Percentiles rank a stretch among this genome's conserved stretches.
These are phyloP conservation scores for Arthromyces matolae DNA, from an alignment of 768 basidiomycete genomes.

Conservation along the genomic window DNA sequence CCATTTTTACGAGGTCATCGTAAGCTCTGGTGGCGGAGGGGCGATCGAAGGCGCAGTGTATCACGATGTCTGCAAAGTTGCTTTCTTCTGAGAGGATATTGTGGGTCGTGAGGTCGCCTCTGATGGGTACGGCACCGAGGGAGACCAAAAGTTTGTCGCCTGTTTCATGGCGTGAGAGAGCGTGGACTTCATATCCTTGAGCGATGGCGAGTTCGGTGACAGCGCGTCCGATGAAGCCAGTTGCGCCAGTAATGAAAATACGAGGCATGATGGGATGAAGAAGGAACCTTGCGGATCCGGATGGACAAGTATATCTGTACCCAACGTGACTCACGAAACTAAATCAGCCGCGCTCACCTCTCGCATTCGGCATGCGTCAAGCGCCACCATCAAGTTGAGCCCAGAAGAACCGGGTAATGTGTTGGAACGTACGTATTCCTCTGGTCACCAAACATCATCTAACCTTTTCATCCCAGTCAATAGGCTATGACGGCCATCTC, in stretches of 20 bases:
- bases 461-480: too few relatives aligned
- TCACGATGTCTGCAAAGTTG: background rate
- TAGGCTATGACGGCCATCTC: too few relatives aligned
- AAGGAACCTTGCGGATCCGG: too few relatives aligned
- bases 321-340: too few relatives aligned
- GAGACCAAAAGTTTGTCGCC: background rate
- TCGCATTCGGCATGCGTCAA: too few relatives aligned
- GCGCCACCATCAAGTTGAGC: too few relatives aligned
- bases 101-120: background rate
- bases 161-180: background rate
- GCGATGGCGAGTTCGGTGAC: background rate
- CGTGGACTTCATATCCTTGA: background rate
- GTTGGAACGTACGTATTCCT: too few relatives aligned
- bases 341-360: too few relatives aligned
- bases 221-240: background rate
- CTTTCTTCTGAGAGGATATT: background rate
- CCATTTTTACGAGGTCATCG: background rate
- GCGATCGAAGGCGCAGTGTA: background rate
- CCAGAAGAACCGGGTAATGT: too few relatives aligned
- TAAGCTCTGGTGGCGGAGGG: background rate
- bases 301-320: too few relatives aligned
- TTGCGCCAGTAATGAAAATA: background rate
- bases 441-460: too few relatives aligned
- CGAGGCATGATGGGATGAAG: too few relatives aligned
- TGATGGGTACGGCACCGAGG: background rate